These are phyloP conservation scores for Eucalyptus erythrocorys DNA, from an alignment of 345 rosid species.

Conservation along the genomic window DNA sequence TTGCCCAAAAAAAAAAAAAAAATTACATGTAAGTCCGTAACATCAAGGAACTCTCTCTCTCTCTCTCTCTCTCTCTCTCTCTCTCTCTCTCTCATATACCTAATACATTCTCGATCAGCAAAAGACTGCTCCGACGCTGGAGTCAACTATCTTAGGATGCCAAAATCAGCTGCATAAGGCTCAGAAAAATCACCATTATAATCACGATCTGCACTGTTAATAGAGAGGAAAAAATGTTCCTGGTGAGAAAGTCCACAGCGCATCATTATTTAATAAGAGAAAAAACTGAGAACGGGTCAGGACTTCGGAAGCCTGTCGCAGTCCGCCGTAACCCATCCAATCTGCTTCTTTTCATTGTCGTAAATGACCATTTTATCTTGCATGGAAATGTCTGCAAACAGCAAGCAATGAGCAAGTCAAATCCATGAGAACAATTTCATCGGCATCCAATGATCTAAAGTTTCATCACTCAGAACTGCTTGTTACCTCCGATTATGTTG, in stretches of 20 bases:
- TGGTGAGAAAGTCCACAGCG: slow-evolving; percentile 5
- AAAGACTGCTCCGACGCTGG: background rate
- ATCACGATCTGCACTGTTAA: slow-evolving; percentile 38
- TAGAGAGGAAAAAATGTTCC: slow-evolving; percentile 1
- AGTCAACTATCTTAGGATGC: background rate
- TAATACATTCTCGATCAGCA: background rate
- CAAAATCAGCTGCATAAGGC: slow-evolving; percentile 9
- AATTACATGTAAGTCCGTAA: background rate
- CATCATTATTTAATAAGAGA: background rate
- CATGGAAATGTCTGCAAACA: slow-evolving; percentile 11
- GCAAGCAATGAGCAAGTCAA: background rate
- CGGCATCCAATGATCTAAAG: background rate
- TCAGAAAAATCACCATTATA: slow-evolving; percentile 20
- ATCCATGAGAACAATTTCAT: background rate
- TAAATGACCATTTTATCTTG: slow-evolving; percentile 60
- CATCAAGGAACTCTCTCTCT: background rate
- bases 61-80: too few relatives aligned
- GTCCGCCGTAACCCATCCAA: slow-evolving; percentile 57
- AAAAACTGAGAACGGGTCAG: slow-evolving; percentile 7
- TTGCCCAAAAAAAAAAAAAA: background rate
- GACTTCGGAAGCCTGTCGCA: slow-evolving; percentile 59
- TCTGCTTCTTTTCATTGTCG: slow-evolving; percentile 62
- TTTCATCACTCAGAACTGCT: background rate
- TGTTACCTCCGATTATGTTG: slow-evolving; percentile 60
- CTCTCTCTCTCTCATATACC: background rate